Percentiles rank a stretch among this genome's conserved stretches.
Conservation (phyloP, 768 basidiomycete species). For the Rubroboletus satanas region DNA sequence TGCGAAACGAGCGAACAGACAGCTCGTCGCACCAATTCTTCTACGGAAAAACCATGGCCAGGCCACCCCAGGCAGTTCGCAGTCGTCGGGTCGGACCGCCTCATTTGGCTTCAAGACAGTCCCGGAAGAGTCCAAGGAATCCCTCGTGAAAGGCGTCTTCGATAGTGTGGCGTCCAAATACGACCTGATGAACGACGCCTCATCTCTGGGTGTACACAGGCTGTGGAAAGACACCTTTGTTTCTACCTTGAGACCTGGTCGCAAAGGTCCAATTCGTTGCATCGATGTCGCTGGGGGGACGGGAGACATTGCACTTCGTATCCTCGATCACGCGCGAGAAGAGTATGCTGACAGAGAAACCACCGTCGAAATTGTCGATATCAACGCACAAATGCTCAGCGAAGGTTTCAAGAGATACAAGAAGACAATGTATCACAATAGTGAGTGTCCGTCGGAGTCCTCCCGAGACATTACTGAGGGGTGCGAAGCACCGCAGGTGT, state of each 20-base stretch:
- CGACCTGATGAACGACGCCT: conserved; percentile 99
- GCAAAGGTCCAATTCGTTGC: conserved; percentile 69
- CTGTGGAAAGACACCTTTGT: conserved; percentile 96
- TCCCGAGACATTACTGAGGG: conserved; percentile 1
- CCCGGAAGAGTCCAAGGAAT: conserved; percentile 82
- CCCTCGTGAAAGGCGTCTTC: conserved; percentile 89
- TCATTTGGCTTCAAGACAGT: conserved; percentile 95
- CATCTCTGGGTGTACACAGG: conserved; percentile 92
- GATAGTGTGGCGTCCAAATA: conserved; percentile 93
- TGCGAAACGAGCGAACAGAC: conserved; percentile 12
- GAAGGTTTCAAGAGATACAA: conserved; percentile 90
- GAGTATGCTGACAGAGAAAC: conserved; percentile 88
- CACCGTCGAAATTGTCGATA: conserved; percentile 85
- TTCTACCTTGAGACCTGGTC: conserved; percentile 68
- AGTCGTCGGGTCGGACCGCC: conserved; percentile 44
- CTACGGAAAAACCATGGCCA: conserved; percentile 24
- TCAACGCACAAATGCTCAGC: conserved; percentile 92
- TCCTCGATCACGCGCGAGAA: conserved; percentile 87
- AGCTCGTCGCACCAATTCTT: conserved; percentile 6
- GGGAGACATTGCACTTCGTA: conserved; percentile 92
- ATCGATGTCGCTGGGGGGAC: conserved; percentile 98
- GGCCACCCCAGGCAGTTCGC: conserved; percentile 4
- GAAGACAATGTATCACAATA: conserved; percentile 97
- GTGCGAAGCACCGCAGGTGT: conserved; percentile 77
- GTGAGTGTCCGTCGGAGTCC: conserved; percentile 43